Conservation (phyloP, 2,329 filamentous ascomycete genomes). For the Epichloe gansuensis region DNA sequence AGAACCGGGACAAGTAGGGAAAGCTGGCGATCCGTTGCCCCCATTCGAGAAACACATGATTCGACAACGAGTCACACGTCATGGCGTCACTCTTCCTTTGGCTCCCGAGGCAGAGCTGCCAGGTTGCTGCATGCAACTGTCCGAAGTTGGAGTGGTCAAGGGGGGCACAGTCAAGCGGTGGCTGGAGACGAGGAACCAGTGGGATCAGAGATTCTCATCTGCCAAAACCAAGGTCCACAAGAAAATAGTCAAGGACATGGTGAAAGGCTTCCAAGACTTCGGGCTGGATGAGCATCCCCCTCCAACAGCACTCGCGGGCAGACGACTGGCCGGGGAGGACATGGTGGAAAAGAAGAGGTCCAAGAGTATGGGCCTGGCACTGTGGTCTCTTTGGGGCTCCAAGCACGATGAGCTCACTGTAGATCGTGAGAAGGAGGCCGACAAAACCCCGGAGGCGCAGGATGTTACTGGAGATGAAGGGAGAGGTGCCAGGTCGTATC, state of each 20-base stretch:
- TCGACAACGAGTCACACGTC: constrained; percentile 68
- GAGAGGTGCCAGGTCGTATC: constrained; percentile 27
- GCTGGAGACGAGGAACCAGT: constrained; percentile 60
- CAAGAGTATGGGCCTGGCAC: constrained; percentile 61
- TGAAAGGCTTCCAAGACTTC: constrained; percentile 57
- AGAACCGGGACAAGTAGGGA: constrained; percentile 49
- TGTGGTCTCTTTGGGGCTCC: constrained; percentile 82
- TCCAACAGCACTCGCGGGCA: constrained; percentile 67
- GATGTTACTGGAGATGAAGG: constrained; percentile 28
- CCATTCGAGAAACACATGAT: constrained; percentile 81
- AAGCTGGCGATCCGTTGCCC: constrained; percentile 72
- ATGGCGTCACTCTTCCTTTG: constrained; percentile 62
- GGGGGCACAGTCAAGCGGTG: constrained; percentile 69
- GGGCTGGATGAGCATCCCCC: constrained; percentile 64
- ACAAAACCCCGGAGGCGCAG: constrained; percentile 20
- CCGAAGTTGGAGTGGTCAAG: constrained; percentile 68
- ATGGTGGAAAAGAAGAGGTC: constrained; percentile 35
- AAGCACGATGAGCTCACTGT: constrained; percentile 75
- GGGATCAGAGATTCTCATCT: constrained; percentile 59
- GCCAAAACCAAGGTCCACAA: constrained; percentile 61
- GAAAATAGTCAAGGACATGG: constrained; percentile 59
- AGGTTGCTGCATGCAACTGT: constrained; percentile 47
- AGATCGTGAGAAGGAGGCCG: constrained; percentile 40
- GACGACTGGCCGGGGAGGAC: constrained; percentile 39
- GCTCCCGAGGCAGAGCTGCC: constrained; percentile 50